phyloP scores from a whole-genome alignment of 805 yeast genomes.

The Hanseniaspora nectarophila region DNA sequence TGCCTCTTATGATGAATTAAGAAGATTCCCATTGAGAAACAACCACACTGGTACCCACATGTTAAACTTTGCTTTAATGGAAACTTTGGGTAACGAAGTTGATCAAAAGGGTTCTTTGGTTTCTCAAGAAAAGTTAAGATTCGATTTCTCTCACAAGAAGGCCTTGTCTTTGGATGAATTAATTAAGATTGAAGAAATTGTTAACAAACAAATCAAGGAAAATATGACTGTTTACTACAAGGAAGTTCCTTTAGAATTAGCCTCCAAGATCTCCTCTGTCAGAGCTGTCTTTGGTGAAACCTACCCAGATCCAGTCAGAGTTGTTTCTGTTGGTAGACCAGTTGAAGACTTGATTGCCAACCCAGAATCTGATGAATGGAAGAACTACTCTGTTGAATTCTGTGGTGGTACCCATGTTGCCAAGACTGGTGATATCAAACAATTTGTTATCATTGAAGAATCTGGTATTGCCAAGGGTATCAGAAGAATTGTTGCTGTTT shows the following conservation, averaged over 20 bases:
- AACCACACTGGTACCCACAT: slow-evolving; percentile 98
- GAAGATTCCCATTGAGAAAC: slow-evolving; percentile 93
- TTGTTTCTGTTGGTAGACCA: slow-evolving; percentile 86
- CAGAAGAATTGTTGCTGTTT: slow-evolving; percentile 93
- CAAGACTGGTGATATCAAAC: slow-evolving; percentile 86
- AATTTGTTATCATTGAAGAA: slow-evolving; percentile 81
- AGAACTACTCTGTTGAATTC: slow-evolving; percentile 71
- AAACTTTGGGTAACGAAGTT: slow-evolving; percentile 72
- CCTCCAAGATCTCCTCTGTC: slow-evolving; percentile 66
- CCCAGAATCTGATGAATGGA: slow-evolving; percentile 70
- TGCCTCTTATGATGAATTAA: slow-evolving; percentile 80
- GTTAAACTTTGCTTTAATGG: slow-evolving; percentile 76
- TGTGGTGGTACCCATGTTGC: slow-evolving; percentile 98
- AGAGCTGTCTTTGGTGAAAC: slow-evolving; percentile 99
- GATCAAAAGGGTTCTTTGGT: slow-evolving; percentile 97
- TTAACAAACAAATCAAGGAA: slow-evolving; percentile 57
- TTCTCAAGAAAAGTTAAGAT: slow-evolving; percentile 87
- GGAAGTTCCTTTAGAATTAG: slow-evolving; percentile 64
- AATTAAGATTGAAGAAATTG: slow-evolving; percentile 59
- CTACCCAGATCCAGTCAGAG: slow-evolving; percentile 97
- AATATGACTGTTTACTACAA: slow-evolving; percentile 66
- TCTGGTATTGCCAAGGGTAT: slow-evolving; percentile 98
- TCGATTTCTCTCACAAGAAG: slow-evolving; percentile 90
- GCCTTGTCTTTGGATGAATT: slow-evolving; percentile 64
- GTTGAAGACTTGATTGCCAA: slow-evolving; percentile 65